These are phyloP conservation scores for Cryptosporidium viatorum DNA, from an alignment of 169 alveolate species.

Conservation along the genomic window DNA sequence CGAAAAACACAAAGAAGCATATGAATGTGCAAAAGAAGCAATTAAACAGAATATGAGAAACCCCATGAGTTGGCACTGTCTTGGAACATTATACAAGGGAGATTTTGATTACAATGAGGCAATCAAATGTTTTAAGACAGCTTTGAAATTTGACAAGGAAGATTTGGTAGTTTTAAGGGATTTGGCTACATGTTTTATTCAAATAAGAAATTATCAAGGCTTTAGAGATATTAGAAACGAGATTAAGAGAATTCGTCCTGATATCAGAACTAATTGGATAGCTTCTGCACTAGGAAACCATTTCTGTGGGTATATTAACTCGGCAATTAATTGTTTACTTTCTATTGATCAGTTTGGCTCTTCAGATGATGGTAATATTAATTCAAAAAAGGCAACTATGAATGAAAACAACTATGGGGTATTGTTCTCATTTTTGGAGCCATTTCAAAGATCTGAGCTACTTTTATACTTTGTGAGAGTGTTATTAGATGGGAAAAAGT, in stretches of 20 bases:
- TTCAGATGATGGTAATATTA: slow-evolving; percentile 75
- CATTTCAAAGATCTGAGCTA: slow-evolving; percentile 54
- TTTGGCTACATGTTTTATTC: slow-evolving; percentile 85
- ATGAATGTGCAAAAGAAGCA: slow-evolving; percentile 77
- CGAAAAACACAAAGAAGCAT: slow-evolving; percentile 76
- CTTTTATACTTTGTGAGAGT: slow-evolving; percentile 30
- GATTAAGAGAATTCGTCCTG: slow-evolving; percentile 81
- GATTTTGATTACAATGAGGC: slow-evolving; percentile 90
- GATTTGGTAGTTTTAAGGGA: slow-evolving; percentile 87
- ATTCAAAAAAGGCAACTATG: slow-evolving; percentile 50
- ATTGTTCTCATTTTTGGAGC: slow-evolving; percentile 37
- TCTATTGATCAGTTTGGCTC: slow-evolving; percentile 70
- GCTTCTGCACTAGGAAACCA: slow-evolving; percentile 86
- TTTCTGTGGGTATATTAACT: slow-evolving; percentile 79
- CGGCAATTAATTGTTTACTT: slow-evolving; percentile 79
- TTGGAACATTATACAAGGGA: slow-evolving; percentile 76
- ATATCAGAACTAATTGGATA: slow-evolving; percentile 85
- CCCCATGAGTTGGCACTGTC: slow-evolving; percentile 79
- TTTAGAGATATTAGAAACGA: slow-evolving; percentile 84
- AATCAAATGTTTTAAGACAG: slow-evolving; percentile 84
- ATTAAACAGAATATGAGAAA: slow-evolving; percentile 72
- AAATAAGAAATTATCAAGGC: slow-evolving; percentile 86
- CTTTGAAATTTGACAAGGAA: slow-evolving; percentile 84
- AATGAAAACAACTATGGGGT: neutral
- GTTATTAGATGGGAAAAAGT: slow-evolving; percentile 32